Conservation (phyloP, 2,329 filamentous ascomycete species). For the Cladosporium sp. region DNA sequence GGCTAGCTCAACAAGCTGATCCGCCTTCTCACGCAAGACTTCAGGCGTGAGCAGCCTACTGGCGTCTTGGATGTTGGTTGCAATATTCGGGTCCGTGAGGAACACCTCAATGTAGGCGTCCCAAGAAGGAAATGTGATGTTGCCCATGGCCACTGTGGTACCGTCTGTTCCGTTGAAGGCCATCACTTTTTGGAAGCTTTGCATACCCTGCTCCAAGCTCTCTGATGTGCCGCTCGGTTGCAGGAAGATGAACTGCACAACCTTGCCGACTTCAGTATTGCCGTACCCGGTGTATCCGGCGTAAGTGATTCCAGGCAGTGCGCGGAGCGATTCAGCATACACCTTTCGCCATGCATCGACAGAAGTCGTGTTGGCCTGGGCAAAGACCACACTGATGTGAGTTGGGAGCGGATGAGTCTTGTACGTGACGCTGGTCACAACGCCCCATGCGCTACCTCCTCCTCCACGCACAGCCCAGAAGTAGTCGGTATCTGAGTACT, state of each 20-base stretch:
- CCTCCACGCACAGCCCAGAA: conserved; percentile 6
- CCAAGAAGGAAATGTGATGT: conserved; percentile 1
- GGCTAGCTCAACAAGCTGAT: neutral
- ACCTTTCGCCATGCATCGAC: neutral
- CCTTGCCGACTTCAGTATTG: neutral
- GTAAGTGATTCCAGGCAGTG: neutral
- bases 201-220: neutral
- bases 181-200: neutral
- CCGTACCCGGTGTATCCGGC: conserved; percentile 1
- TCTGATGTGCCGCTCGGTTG: neutral
- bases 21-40: neutral
- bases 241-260: conserved; percentile 5
- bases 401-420: neutral
- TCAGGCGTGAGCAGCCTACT: neutral
- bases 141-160: neutral
- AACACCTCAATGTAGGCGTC: neutral
- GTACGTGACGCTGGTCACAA: neutral
- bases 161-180: neutral
- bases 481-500: neutral
- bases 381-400: neutral
- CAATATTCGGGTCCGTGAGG: neutral
- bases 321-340: neutral
- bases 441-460: conserved; percentile 3
- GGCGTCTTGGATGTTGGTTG: neutral
- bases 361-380: neutral